Base-by-base conservation (phyloP, 2,329 filamentous ascomycete genomes). In the Microdochium nivale region DNA sequence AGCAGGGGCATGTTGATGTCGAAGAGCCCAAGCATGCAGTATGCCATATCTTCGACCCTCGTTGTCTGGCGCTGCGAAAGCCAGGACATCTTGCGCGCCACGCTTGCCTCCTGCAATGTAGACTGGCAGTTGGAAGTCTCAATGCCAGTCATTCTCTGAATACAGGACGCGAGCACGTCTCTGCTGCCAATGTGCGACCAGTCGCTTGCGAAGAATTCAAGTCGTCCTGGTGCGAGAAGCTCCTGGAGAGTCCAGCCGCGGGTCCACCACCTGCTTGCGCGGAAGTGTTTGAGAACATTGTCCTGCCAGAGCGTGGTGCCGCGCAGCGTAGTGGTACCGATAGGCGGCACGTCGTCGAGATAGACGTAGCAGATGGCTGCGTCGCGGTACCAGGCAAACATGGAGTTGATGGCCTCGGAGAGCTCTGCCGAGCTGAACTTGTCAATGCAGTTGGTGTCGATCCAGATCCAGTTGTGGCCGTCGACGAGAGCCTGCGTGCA, bases 1-100 rank as follows among this genome's bases (percentile, higher is more conserved):
- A 54, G 23, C 47, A 53, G 30, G 8, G 51, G 53, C 53, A 54
- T 54, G 32, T 50, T 46, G 23, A 54, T 37, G 32, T 50, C 48
- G 27, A 54, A 48, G 3, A 54, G 30, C 9, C 53, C 53, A n/a
- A 52, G 24, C 3, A 54, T 25, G 27, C 43, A 48, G 48, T 54
- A 54, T 13, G 53, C 51, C 19, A 19, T 25, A 27, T 54, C 53
- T 37, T 54, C 51, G 16, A 35, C 23, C 0, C 53, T 14, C 14
- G 51, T 51, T 4, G 47, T 49, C 8, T 16, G 27, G 24, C 51
- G 23, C 9, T 32, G 13, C n/a, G 53, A 8, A n/a, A 46, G 48
- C 53, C 53, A 54, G 16, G 53, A 51, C 51, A 53, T 53, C 25
- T 49, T 49, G 10, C 30, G 21, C 14, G n/a, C 46, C 21, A 47